Percentiles rank a stretch among this genome's conserved stretches.
phyloP scores from a whole-genome alignment of 192 early-diverging fungal genomes.

The Coemansia sp. region DNA sequence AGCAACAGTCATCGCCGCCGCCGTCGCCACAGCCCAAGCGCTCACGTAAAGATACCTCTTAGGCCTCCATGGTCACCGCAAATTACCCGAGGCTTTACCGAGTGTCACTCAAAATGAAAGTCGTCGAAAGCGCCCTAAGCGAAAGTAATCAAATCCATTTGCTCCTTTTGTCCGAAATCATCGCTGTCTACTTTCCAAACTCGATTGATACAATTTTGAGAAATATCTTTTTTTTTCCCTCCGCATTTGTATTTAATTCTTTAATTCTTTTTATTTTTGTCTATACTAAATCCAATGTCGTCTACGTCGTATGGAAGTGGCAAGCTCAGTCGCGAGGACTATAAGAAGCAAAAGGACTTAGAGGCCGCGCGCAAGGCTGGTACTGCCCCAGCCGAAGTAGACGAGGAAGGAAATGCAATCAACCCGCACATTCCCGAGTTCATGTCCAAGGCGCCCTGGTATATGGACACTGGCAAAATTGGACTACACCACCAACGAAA shows the following conservation, averaged over 20 bases:
- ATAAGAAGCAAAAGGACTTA: slow-evolving; percentile 90
- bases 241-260: background rate
- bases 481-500: slow-evolving; percentile 88
- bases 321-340: slow-evolving; percentile 94
- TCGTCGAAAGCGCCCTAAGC: too few species aligned
- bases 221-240: background rate
- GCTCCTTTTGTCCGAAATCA: too few species aligned
- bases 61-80: too few species aligned
- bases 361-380: slow-evolving; percentile 96
- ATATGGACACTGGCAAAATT: slow-evolving; percentile 76
- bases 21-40: too few species aligned
- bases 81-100: too few species aligned
- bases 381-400: slow-evolving; percentile 81
- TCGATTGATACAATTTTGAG: too few species aligned
- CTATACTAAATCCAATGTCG: slow-evolving; percentile 16
- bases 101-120: too few species aligned
- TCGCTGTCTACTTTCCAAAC: too few species aligned
- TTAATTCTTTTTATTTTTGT: background rate
- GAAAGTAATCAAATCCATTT: too few species aligned
- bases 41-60: too few species aligned
- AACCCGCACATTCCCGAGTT: slow-evolving; percentile 99
- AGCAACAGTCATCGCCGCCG: too few species aligned
- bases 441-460: slow-evolving; percentile 96
- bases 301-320: slow-evolving; percentile 26
- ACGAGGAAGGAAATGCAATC: slow-evolving; percentile 90